Evolutionary conservation across 75 land plant genomes (phyloP).

Genomic region (Picea sitchensis): DNA sequence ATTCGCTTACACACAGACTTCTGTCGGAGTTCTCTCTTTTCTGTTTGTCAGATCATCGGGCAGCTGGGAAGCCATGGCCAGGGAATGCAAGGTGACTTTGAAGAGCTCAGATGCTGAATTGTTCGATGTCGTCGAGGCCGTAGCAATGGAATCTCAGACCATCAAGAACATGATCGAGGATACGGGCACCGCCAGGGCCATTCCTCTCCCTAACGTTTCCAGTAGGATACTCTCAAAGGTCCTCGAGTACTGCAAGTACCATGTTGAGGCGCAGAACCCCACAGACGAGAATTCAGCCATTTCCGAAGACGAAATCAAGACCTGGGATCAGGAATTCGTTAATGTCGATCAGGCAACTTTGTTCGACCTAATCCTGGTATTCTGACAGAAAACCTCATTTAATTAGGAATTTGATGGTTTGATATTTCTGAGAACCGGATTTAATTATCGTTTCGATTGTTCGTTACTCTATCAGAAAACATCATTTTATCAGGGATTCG

Average conservation of each 20-base stretch:
- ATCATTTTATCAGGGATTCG: no score
- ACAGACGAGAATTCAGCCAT: conserved; percentile 22
- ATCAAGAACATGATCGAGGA: conserved; percentile 46
- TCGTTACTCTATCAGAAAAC: no score
- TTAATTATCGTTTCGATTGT: no score
- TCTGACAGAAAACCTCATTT: no score
- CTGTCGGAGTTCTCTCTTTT: not conserved
- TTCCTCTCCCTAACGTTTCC: conserved; percentile 37
- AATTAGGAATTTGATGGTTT: no score
- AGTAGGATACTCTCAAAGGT: conserved; percentile 28
- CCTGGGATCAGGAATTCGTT: conserved; percentile 58
- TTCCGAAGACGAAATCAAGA: conserved; percentile 51
- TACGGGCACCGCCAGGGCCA: conserved; percentile 15
- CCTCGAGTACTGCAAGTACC: conserved; percentile 39
- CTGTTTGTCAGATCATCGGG: not conserved
- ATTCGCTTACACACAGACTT: not conserved
- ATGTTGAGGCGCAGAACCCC: conserved; percentile 24
- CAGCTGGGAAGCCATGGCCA: conserved; percentile 1
- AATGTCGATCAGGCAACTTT: conserved; percentile 69
- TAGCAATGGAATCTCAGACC: conserved; percentile 31
- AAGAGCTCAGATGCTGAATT: conserved; percentile 31
- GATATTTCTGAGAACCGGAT: no score
- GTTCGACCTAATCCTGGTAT: conserved; percentile 65
- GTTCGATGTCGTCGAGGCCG: conserved; percentile 39
- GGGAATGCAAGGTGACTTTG: conserved; percentile 17